Evolutionary conservation across 2,329 filamentous ascomycete genomes (phyloP).

Genomic region (Lizonia empirigonia): DNA sequence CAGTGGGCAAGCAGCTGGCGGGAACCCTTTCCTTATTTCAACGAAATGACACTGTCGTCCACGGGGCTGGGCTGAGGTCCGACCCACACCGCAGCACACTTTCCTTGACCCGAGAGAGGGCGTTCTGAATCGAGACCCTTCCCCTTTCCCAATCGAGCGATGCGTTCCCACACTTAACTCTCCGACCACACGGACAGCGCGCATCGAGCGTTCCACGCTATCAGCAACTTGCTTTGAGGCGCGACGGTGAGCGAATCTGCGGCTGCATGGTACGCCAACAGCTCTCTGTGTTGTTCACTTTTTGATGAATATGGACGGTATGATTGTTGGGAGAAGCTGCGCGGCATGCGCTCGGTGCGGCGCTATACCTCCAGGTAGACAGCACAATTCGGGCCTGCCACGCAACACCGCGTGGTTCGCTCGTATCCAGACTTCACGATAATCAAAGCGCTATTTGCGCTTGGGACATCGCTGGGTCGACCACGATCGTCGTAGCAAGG

Average conservation of each 20-base stretch:
- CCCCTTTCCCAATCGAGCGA: slow-evolving; percentile 15
- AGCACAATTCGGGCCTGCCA: slow-evolving; percentile 1
- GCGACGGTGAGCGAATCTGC: not conserved
- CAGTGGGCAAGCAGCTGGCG: slow-evolving; percentile 3
- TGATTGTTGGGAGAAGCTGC: not conserved
- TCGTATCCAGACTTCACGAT: not conserved
- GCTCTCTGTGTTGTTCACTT: not conserved
- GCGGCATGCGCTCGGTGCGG: not conserved
- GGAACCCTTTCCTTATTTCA: slow-evolving; percentile 18
- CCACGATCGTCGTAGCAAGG: slow-evolving; percentile 6
- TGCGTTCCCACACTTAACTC: slow-evolving; percentile 8
- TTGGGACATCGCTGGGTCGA: not conserved
- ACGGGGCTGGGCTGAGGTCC: not conserved
- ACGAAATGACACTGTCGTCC: slow-evolving; percentile 17
- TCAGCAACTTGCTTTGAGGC: slow-evolving; percentile 1
- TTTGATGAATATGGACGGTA: not conserved
- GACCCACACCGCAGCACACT: slow-evolving; percentile 3
- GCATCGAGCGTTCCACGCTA: slow-evolving; percentile 11
- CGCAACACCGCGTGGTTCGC: not conserved
- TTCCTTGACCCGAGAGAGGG: not conserved
- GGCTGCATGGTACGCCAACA: not conserved
- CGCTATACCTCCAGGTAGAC: slow-evolving; percentile 10
- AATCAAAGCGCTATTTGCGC: not conserved
- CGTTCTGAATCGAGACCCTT: slow-evolving; percentile 14
- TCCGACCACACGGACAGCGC: slow-evolving; percentile 14